These are phyloP conservation scores for Alternaria tenuissima DNA, from an alignment of 2,329 filamentous ascomycete species.

Conservation along the genomic window DNA sequence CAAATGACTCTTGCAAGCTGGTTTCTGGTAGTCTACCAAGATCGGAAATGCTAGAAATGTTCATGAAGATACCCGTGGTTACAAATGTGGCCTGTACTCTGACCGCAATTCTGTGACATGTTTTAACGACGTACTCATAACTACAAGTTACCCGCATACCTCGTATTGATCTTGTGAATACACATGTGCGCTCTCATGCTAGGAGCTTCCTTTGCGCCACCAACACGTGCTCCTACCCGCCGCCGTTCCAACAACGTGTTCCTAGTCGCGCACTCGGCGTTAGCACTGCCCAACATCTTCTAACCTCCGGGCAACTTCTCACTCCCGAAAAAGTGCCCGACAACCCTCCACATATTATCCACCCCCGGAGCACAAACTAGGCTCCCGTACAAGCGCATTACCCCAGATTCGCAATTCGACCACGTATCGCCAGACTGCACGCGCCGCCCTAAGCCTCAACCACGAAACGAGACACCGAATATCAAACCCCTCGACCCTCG, in stretches of 20 bases:
- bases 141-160: not conserved
- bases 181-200: not conserved
- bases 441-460: not conserved
- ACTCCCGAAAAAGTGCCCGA: not conserved
- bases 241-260: slow-evolving; percentile 9
- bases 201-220: not conserved
- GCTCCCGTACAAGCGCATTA: not conserved
- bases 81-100: not conserved
- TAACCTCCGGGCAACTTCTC: slow-evolving; percentile 12
- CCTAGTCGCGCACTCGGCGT: slow-evolving; percentile 7
- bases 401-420: not conserved
- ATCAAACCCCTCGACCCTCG: not conserved
- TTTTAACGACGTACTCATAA: not conserved
- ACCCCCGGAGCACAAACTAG: not conserved
- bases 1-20: not conserved
- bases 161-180: not conserved
- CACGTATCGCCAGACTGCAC: not conserved
- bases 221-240: slow-evolving; percentile 2
- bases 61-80: slow-evolving; percentile 7
- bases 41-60: slow-evolving; percentile 9
- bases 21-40: slow-evolving; percentile 1
- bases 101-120: not conserved
- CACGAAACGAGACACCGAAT: not conserved
- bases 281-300: slow-evolving; percentile 9
- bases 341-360: not conserved